Base-by-base conservation (phyloP, 2,329 filamentous ascomycete species). In the Uncinocarpus reesii region DNA sequence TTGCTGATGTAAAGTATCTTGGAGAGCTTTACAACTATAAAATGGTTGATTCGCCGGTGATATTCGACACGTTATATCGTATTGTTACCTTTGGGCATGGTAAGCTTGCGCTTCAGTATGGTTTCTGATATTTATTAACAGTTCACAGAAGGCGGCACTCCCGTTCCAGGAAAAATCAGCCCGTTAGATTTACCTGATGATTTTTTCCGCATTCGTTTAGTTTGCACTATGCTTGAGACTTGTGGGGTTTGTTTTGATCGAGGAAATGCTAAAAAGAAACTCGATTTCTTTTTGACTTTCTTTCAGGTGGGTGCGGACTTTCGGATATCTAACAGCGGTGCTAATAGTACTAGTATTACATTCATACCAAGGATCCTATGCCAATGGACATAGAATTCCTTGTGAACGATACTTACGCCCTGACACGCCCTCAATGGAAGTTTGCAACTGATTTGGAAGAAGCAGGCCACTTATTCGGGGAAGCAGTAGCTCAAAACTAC, bases 321-420 rank as follows among this genome's bases (percentile, higher is more conserved):
- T n/a, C 5, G 4, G 7, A 26, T 15, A 23, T 18, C 18, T 2
- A 21, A 8, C 18, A 10, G 13, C 7, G 2, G 41, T 35, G 35
- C 54, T 59, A 40, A 58, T 53, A 48, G 40, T 52, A 37, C n/a
- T 55, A 86, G 77, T 96, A 95, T 65, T 98, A 98, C 66, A 83
- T 96, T 56, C 81, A 84, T 59, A 88, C 86, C 16, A 98, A 98
- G 67, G 81, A 90, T 16, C 76, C 84, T 0, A 68, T 95, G 32
- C 92, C 93, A 0, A 93, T 98, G 86, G 92, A 98, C 56, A 86
- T 96, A 40, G 92, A 98, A 50, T 98, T 98, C 63, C 81, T 95
- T 38, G 79, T 98, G 5, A 89, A 95, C 63, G 92, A 98, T 63
- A 89, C 86, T 0, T 96, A 85, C 66, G 81, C 83, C 21, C 69